These are phyloP conservation scores for Colletotrichum sansevieriae DNA, from an alignment of 2,329 filamentous ascomycete species.

Conservation along the genomic window DNA sequence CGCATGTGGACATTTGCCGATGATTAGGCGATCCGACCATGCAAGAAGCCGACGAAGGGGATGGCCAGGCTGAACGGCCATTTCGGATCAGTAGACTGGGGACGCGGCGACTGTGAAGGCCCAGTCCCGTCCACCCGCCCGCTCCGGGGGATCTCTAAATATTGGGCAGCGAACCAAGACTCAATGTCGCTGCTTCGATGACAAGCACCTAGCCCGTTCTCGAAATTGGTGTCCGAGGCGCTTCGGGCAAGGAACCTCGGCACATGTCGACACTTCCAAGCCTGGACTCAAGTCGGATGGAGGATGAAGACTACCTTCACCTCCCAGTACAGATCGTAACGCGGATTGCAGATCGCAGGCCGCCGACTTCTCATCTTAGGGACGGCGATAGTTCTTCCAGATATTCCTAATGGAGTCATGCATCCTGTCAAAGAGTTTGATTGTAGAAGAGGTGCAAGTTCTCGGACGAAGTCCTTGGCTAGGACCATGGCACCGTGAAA, in stretches of 20 bases:
- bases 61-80: background rate
- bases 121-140: constrained; percentile 37
- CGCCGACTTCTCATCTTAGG: background rate
- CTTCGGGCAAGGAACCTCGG: constrained; percentile 24
- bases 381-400: background rate
- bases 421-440: too few relatives aligned
- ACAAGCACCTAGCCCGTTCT: constrained; percentile 13
- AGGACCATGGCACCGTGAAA: constrained; percentile 19
- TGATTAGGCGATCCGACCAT: constrained; percentile 34
- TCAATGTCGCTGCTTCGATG: constrained; percentile 21
- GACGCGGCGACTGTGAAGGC: constrained; percentile 22
- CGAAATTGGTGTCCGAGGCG: constrained; percentile 14
- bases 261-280: background rate
- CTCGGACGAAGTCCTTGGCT: constrained; percentile 26
- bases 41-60: constrained; percentile 23
- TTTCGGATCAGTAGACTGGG: background rate
- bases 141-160: constrained; percentile 36
- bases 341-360: background rate
- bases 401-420: background rate
- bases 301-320: too few relatives aligned
- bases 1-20: constrained; percentile 36
- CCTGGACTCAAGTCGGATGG: background rate
- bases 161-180: constrained; percentile 25
- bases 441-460: constrained; percentile 7
- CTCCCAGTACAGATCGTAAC: too few relatives aligned